Evolutionary conservation across 129 eudicot species (phyloP).

Genomic region (Gnaphalium uliginosum): DNA sequence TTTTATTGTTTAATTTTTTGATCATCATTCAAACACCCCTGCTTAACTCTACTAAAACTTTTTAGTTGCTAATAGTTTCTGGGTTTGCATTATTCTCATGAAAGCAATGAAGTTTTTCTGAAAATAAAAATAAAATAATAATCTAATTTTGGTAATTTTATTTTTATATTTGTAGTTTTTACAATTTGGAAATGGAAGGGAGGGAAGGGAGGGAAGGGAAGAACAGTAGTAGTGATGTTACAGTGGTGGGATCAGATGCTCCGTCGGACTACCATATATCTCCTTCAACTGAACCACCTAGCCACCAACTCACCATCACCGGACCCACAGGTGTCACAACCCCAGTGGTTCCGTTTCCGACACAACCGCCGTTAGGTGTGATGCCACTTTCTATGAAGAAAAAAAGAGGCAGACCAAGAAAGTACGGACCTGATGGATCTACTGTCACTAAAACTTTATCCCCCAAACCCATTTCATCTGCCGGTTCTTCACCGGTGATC

Average conservation of each 20-base stretch:
- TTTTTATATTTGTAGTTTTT: not conserved
- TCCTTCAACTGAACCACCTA: constrained; percentile 54
- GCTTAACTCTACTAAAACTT: not conserved
- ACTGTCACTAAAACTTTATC: constrained; percentile 49
- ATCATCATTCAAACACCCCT: constrained; percentile 16
- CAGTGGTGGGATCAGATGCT: constrained; percentile 94
- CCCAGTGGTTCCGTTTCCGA: constrained; percentile 27
- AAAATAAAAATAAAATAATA: not conserved
- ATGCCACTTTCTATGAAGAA: constrained; percentile 59
- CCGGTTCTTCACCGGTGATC: constrained; percentile 72
- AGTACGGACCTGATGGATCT: constrained; percentile 86
- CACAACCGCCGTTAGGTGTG: constrained; percentile 42
- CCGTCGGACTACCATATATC: constrained; percentile 78
- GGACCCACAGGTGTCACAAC: constrained; percentile 49
- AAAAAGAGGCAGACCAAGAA: constrained; percentile 92
- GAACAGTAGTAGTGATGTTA: constrained; percentile 57
- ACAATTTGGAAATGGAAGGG: constrained; percentile 38
- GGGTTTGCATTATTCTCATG: constrained; percentile 17
- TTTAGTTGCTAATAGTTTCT: constrained; percentile 6
- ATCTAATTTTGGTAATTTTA: not conserved
- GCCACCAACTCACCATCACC: constrained; percentile 30
- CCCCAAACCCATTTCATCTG: constrained; percentile 78
- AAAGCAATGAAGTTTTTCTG: not conserved
- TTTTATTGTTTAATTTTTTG: constrained; percentile 22
- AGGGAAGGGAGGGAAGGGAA: constrained; percentile 51